Conservation (phyloP, 2,329 filamentous ascomycete genomes). For the Fusarium palustre region DNA sequence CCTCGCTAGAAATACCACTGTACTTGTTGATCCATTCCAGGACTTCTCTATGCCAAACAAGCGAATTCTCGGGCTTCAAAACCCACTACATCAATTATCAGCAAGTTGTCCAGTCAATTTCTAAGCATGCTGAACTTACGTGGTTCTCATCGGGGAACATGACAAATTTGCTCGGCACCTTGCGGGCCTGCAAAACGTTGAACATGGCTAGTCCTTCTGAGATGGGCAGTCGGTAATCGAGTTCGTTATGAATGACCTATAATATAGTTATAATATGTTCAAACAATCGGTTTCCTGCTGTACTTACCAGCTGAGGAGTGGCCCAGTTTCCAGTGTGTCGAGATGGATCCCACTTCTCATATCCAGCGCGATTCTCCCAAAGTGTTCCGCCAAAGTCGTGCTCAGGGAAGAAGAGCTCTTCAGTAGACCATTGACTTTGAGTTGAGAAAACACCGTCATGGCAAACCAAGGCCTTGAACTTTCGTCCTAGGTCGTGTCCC, state of each 20-base stretch:
- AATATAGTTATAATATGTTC: neutral
- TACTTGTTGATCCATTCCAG: constrained; percentile 80
- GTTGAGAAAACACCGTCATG: constrained; percentile 89
- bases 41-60: constrained; percentile 91
- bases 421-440: constrained; percentile 71
- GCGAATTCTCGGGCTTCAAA: constrained; percentile 87
- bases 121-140: constrained; percentile 46
- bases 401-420: constrained; percentile 77
- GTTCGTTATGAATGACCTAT: constrained; percentile 81
- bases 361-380: constrained; percentile 71
- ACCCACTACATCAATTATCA: constrained; percentile 70
- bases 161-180: constrained; percentile 80
- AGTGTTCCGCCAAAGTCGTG: constrained; percentile 74
- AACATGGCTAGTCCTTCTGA: constrained; percentile 87
- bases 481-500: constrained; percentile 82
- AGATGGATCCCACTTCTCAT: constrained; percentile 78
- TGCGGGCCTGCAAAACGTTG: constrained; percentile 82
- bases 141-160: constrained; percentile 83
- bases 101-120: neutral
- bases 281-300: neutral
- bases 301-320: constrained; percentile 81
- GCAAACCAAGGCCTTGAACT: constrained; percentile 88
- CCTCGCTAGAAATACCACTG: constrained; percentile 57
- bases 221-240: constrained; percentile 89
- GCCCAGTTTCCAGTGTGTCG: constrained; percentile 76